Conservation (phyloP, 176 grass and related monocot genomes). For the Raddia distichophylla region DNA sequence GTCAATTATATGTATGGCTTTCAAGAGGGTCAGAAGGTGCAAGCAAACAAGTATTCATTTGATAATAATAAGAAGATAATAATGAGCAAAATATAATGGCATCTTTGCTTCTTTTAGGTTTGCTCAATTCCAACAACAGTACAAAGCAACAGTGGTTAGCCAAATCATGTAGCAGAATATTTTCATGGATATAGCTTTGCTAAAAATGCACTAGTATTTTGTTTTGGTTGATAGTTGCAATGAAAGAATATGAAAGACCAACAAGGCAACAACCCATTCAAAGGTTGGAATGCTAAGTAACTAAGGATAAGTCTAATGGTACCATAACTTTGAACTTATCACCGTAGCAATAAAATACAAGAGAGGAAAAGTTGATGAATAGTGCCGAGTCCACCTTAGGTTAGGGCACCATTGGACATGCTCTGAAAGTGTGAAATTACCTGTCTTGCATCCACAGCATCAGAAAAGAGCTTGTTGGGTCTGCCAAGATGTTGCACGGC, state of each 20-base stretch:
- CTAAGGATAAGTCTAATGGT: too few species aligned
- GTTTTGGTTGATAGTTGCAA: conserved; percentile 2
- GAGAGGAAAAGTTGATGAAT: too few species aligned
- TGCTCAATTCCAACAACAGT: conserved; percentile 18
- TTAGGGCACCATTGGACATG: too few species aligned
- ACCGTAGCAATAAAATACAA: too few species aligned
- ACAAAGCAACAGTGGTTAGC: conserved; percentile 9
- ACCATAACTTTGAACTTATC: too few species aligned
- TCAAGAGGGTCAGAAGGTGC: conserved; percentile 22
- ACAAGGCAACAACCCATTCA: background rate
- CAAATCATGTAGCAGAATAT: conserved; percentile 31
- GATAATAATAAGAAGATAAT: conserved; percentile 23
- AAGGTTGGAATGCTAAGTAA: background rate
- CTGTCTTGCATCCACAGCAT: conserved; percentile 96
- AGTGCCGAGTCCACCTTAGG: too few species aligned
- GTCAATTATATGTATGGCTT: conserved; percentile 14
- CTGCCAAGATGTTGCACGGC: conserved; percentile 83
- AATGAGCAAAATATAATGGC: conserved; percentile 5
- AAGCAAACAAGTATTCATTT: conserved; percentile 41
- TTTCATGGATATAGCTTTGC: conserved; percentile 17
- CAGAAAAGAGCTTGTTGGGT: conserved; percentile 92
- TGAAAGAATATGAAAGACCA: conserved; percentile 24
- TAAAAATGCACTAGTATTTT: background rate
- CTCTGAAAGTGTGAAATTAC: conserved; percentile 43
- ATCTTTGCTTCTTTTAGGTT: conserved; percentile 10